Evolutionary conservation across 352 stramenopile species (phyloP), one percentile per base, ranked within the genome.

Genomic region (Thalassiosira oceanica): DNA sequence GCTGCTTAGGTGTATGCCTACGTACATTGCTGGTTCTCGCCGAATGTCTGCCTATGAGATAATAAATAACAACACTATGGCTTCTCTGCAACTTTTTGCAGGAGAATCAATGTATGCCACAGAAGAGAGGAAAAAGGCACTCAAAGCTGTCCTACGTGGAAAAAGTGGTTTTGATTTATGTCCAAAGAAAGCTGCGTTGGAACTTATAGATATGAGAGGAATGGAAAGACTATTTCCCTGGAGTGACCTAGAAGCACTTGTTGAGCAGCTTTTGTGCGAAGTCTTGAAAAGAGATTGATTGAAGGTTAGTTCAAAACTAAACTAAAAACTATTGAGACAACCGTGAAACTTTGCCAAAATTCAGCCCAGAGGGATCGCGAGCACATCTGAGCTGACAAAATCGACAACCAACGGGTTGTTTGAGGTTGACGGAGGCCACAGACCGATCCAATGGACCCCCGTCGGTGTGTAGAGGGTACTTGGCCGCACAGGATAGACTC

Each of bases 61-160:
- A 11, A 58, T 73, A 15, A 44, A 43, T 26, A 46, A 78, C 28
- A 16, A 52, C 16, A 51, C 48, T 4, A 78, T 78, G 60, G 52
- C 67, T 29, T 74, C 67, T 37, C 6, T 78, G 36, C 67, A 78
- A 24, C 48, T 78, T 8, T 69, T 78, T 66, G 23, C 54, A 29
- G 67, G 67, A 15, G 61, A 78, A 48, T 21, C 67, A 60, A 69
- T 35, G 7, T 78, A 64, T 52, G 20, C 29, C 1, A 74, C 61
- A 45, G 46, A 63, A 7, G 36, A 31, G 24, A 24, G 67, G 13
- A 73, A 56, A 53, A 24, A 68, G 48, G 51, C 45, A 26, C 41
- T 78, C 6, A 64, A 67, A 45, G 63, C 46, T 26, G 39, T 74
- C 37, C 31, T 78, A 5, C 48, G 65, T 10, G 24, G 53, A 3